Evolutionary conservation across 2,329 filamentous ascomycete genomes (phyloP).

Genomic region (Colletotrichum neosansevieriae): DNA sequence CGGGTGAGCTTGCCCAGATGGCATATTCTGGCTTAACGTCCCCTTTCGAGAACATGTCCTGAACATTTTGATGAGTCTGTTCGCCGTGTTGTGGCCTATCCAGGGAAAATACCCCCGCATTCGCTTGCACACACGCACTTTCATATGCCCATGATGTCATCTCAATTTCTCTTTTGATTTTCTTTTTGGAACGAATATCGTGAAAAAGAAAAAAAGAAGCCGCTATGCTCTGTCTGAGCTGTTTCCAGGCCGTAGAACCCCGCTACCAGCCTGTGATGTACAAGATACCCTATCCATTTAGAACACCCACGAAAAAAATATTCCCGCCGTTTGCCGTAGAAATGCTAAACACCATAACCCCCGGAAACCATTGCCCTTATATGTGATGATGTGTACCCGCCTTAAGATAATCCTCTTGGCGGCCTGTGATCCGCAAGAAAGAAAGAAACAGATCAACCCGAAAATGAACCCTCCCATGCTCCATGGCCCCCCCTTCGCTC

Average conservation of each 20-base stretch:
- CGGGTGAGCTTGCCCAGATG: no score
- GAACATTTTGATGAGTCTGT: conserved; percentile 2
- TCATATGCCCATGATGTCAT: not conserved
- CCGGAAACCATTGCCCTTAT: conserved; percentile 7
- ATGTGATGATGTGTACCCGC: conserved; percentile 14
- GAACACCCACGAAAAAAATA: conserved; percentile 18
- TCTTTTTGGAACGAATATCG: not conserved
- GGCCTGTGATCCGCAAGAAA: conserved; percentile 13
- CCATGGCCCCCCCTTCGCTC: conserved; percentile 1
- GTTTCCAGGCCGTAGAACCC: conserved; percentile 36
- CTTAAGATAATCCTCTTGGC: not conserved
- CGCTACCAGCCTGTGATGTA: conserved; percentile 32
- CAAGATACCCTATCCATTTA: not conserved
- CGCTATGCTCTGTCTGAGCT: conserved; percentile 31
- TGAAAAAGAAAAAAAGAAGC: not conserved
- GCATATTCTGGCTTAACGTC: no score
- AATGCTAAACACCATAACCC: conserved; percentile 1
- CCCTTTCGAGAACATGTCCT: not conserved
- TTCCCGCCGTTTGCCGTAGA: conserved; percentile 2
- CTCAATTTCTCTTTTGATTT: conserved; percentile 5
- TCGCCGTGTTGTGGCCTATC: not conserved
- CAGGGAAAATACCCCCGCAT: conserved; percentile 5
- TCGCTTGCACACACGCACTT: not conserved
- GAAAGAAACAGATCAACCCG: not conserved
- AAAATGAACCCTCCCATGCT: conserved; percentile 8